A percentile compares a stretch with the other conserved stretches of the same genome.
Conservation (phyloP, 352 stramenopile species). For the Phytophthora foliorum region DNA sequence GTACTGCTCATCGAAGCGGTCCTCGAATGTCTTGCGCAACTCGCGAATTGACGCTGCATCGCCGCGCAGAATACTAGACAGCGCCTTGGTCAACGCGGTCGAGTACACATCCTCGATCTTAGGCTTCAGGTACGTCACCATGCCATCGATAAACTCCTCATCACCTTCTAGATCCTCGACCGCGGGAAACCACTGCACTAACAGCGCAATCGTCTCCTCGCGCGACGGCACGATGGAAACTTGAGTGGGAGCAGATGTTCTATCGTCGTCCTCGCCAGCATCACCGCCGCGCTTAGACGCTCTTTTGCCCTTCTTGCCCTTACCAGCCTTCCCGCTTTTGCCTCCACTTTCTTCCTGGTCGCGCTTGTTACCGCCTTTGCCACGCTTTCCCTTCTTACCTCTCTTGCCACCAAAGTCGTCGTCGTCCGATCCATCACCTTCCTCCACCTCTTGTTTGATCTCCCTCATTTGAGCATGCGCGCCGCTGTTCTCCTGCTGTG, state of each 20-base stretch:
- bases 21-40: slow-evolving; percentile 79
- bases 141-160: slow-evolving; percentile 68
- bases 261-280: slow-evolving; percentile 19
- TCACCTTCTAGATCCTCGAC: slow-evolving; percentile 65
- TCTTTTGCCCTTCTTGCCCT: slow-evolving; percentile 59
- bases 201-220: slow-evolving; percentile 54
- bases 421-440: slow-evolving; percentile 50
- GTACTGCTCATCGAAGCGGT: slow-evolving; percentile 74
- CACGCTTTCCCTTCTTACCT: slow-evolving; percentile 58
- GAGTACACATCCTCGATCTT: slow-evolving; percentile 67
- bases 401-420: slow-evolving; percentile 49
- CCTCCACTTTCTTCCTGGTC: slow-evolving; percentile 31
- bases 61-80: slow-evolving; percentile 77
- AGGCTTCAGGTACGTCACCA: slow-evolving; percentile 55
- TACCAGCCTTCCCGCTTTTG: slow-evolving; percentile 40
- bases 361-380: slow-evolving; percentile 46
- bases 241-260: slow-evolving; percentile 3
- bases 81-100: slow-evolving; percentile 49
- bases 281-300: slow-evolving; percentile 47
- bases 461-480: slow-evolving; percentile 12
- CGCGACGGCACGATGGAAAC: slow-evolving; percentile 60
- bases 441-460: slow-evolving; percentile 37
- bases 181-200: slow-evolving; percentile 57
- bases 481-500: slow-evolving; percentile 39
- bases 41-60: slow-evolving; percentile 79